These are phyloP conservation scores for Globisporangium nunn DNA, from an alignment of 352 stramenopile genomes.

Conservation along the genomic window DNA sequence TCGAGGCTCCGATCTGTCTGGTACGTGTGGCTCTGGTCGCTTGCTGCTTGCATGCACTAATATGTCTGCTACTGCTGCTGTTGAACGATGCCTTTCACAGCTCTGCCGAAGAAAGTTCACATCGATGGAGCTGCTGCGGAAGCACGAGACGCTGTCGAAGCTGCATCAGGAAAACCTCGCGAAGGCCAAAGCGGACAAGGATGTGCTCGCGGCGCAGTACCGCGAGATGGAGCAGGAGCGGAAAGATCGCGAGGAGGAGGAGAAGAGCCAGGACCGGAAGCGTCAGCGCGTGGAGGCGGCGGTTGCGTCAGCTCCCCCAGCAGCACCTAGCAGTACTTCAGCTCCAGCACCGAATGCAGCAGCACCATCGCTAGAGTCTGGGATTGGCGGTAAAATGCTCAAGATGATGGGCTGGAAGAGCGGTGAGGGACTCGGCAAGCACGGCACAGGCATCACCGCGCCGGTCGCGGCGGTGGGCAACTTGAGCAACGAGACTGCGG, in stretches of 20 bases:
- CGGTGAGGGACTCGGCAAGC: conserved; percentile 73
- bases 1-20: conserved; percentile 73
- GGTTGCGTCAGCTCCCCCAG: neutral
- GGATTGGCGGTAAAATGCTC: conserved; percentile 81
- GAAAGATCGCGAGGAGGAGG: conserved; percentile 3
- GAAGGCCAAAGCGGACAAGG: conserved; percentile 71
- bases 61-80: too few species aligned
- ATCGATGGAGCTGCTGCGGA: conserved; percentile 62
- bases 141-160: conserved; percentile 75
- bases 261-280: conserved; percentile 11
- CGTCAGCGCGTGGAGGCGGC: conserved; percentile 4
- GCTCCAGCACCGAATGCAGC: conserved; percentile 6
- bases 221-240: conserved; percentile 53
- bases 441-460: conserved; percentile 69
- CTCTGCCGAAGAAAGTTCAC: conserved; percentile 77
- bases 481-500: conserved; percentile 35
- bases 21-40: conserved; percentile 25
- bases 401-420: conserved; percentile 88
- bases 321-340: neutral
- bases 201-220: conserved; percentile 48
- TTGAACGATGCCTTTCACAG: conserved; percentile 15
- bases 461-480: conserved; percentile 43
- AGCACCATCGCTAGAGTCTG: conserved; percentile 30
- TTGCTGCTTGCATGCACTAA: neutral
- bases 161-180: conserved; percentile 68